Percentiles rank a stretch among this genome's conserved stretches.
phyloP scores from a whole-genome alignment of 495 filamentous ascomycete species.

The Aspergillus conjunctus region DNA sequence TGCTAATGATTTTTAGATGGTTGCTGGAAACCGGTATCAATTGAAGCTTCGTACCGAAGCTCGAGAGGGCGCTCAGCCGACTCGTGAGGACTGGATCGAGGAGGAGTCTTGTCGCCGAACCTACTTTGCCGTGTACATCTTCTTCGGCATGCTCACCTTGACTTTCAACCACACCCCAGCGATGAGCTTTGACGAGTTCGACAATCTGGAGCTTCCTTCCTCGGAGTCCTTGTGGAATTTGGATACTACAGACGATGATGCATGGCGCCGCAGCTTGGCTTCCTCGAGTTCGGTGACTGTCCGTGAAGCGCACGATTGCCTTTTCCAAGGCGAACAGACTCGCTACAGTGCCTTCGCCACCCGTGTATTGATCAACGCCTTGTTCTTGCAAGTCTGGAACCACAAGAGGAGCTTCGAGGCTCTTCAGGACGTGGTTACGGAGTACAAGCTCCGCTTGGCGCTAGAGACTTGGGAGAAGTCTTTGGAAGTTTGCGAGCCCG shows the following conservation, averaged over 20 bases:
- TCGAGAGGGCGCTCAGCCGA: constrained; percentile 74
- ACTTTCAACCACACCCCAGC: constrained; percentile 98
- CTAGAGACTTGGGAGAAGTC: constrained; percentile 98
- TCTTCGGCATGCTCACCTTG: constrained; percentile 93
- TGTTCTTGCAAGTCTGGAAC: constrained; percentile 98
- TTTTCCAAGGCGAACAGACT: constrained; percentile 89
- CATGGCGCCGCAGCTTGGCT: constrained; percentile 77
- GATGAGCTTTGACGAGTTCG: constrained; percentile 97
- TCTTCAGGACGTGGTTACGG: constrained; percentile 92
- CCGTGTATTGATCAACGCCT: constrained; percentile 97
- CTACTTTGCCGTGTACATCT: constrained; percentile 99
- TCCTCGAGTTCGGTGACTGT: constrained; percentile 77
- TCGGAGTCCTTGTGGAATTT: constrained; percentile 95
- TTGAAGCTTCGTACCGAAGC: constrained; percentile 88
- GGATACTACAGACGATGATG: constrained; percentile 73
- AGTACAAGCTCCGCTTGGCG: constrained; percentile 95
- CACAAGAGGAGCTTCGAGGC: constrained; percentile 97
- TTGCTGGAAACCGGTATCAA: constrained; percentile 95
- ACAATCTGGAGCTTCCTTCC: constrained; percentile 87
- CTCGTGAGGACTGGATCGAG: constrained; percentile 90
- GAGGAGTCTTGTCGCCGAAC: constrained; percentile 96
- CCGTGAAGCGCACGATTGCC: constrained; percentile 87
- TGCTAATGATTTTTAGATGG: constrained; percentile 59
- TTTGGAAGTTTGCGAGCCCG: constrained; percentile 89
- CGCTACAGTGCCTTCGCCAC: constrained; percentile 98